These are phyloP conservation scores for Aspergillus pseudoviridinutans DNA, from an alignment of 2,329 filamentous ascomycete species.

Conservation along the genomic window DNA sequence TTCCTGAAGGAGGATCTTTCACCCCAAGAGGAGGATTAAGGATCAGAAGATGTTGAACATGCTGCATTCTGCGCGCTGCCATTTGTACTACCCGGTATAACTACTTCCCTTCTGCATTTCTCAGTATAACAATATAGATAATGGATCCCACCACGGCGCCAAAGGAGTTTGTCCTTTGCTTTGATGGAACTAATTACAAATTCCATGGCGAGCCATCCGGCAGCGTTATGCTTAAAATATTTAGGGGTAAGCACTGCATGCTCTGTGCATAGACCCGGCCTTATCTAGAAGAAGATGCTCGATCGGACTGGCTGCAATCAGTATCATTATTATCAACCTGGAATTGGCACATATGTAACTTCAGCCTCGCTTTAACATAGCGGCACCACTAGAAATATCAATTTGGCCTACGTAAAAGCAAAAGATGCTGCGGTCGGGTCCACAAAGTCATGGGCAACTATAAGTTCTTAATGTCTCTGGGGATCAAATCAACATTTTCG, in stretches of 20 bases:
- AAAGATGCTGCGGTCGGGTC: conserved; percentile 72
- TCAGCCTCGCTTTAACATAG: conserved; percentile 27
- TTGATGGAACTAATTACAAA: conserved; percentile 44
- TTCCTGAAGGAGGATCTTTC: no score
- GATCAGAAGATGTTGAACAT: no score
- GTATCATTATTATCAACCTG: conserved; percentile 43
- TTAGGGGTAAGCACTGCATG: conserved; percentile 32
- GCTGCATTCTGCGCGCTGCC: no score
- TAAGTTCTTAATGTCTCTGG: conserved; percentile 67
- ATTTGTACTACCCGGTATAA: no score
- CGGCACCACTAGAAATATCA: conserved; percentile 47
- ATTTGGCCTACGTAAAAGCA: conserved; percentile 42
- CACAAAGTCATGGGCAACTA: conserved; percentile 79
- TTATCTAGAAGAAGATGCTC: conserved; percentile 30
- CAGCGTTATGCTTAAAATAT: conserved; percentile 47
- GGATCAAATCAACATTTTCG: conserved; percentile 65
- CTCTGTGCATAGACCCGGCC: background rate
- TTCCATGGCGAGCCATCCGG: conserved; percentile 42
- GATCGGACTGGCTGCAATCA: conserved; percentile 37
- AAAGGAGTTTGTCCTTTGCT: conserved; percentile 41
- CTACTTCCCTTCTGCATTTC: no score
- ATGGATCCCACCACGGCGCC: conserved; percentile 3
- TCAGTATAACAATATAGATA: no score
- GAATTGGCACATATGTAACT: conserved; percentile 44
- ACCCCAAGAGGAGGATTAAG: no score